Evolutionary conservation across 2,329 filamentous ascomycete genomes (phyloP).

Genomic region (Fusarium verrucosum): DNA sequence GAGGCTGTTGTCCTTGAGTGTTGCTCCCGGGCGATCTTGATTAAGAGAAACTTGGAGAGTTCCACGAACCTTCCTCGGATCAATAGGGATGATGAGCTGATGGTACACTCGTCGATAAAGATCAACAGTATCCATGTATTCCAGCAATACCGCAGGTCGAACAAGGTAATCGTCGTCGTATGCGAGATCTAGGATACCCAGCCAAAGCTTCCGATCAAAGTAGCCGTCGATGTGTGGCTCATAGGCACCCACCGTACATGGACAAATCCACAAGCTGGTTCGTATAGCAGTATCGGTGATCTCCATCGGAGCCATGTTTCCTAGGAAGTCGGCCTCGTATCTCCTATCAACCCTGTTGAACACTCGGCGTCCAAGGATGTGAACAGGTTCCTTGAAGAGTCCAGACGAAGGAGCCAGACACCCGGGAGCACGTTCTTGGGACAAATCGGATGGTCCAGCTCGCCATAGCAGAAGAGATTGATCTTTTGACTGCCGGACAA

Average conservation of each 20-base stretch:
- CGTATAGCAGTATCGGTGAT: slow-evolving; percentile 35
- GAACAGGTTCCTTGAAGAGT: slow-evolving; percentile 24
- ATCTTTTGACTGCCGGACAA: slow-evolving; percentile 37
- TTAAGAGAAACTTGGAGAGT: neutral
- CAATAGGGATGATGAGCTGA: slow-evolving; percentile 23
- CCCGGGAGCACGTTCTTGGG: slow-evolving; percentile 9
- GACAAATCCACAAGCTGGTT: slow-evolving; percentile 35
- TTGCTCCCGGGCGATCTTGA: neutral
- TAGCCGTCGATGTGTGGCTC: too few relatives aligned
- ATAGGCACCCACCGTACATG: slow-evolving; percentile 17
- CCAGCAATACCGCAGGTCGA: slow-evolving; percentile 36
- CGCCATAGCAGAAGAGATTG: slow-evolving; percentile 40
- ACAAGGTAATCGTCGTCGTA: slow-evolving; percentile 36
- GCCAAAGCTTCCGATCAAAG: slow-evolving; percentile 11
- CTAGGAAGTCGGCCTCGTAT: slow-evolving; percentile 33
- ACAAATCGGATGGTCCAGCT: neutral
- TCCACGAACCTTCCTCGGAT: slow-evolving; percentile 14
- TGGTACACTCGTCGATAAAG: slow-evolving; percentile 35
- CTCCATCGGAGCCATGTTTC: slow-evolving; percentile 32
- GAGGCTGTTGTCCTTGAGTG: too few relatives aligned
- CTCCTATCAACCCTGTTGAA: slow-evolving; percentile 26
- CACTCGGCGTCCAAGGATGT: slow-evolving; percentile 28
- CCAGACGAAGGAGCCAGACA: slow-evolving; percentile 27
- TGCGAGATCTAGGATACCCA: slow-evolving; percentile 38
- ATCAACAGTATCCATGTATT: slow-evolving; percentile 26